Base-by-base conservation (phyloP, 2,329 filamentous ascomycete species). In the Aspergillus amoenus region DNA sequence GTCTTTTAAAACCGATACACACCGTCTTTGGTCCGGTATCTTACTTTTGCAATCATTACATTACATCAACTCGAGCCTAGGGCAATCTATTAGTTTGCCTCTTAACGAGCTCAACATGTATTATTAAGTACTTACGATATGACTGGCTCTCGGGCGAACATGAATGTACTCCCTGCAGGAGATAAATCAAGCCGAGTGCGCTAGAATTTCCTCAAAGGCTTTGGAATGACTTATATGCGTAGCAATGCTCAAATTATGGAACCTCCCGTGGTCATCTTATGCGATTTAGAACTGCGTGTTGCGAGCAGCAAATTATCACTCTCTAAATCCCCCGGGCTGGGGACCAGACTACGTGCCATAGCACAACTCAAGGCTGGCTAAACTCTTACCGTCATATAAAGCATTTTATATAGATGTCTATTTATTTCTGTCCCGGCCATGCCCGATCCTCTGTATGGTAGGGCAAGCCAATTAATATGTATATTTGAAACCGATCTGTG, bases 401-500 rank as follows among this genome's bases (percentile, higher is more conserved):
- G 1, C 6, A 37, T 15, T 37, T 37, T n/a, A 37, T 37, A 37
- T 37, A 37, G 13, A 5, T 37, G 12, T 6, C 13, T 37, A 15
- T 4, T n/a, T n/a, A 37, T 6, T 37, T 37, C 1, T 13, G 3
- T 37, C n/a, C 12, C 12, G 13, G 13, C 12, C 34, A 37, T 37
- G 34, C 3, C 15, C 15, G 34, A 37, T 37, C 6, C 2, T 6
- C 34, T 5, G 34, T 1, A 37, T 37, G 15, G 5, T 37, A 30
- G 27, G 9, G 9, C 13, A 9, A 13, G 12, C 12, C 4, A 37
- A 13, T 37, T 37, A 52, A 37, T 42, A 57, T n/a, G 55, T 57
- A 50, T 57, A 57, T 18, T 40, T 40, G 13, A 57, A 57, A 4
- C 55, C 50, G 30, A 45, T 45, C 55, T 57, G n/a, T 18, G 11